Base-by-base conservation (phyloP, 2,329 filamentous ascomycete species). In the Metarhizium robertsii region DNA sequence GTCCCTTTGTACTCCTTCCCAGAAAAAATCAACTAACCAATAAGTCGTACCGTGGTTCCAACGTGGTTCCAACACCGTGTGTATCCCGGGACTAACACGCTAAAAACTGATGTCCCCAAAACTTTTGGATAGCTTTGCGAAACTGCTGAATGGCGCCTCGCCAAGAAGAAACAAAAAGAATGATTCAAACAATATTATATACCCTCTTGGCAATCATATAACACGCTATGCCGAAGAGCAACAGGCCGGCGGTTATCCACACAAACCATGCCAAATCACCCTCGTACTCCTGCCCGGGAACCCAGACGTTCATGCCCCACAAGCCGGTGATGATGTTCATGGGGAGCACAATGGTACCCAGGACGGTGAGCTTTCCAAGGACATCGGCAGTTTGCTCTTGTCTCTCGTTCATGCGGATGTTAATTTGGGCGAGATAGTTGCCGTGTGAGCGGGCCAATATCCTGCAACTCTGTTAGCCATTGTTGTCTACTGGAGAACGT, bases 291-390 rank as follows among this genome's bases (percentile, higher is more conserved):
- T 97, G 92, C 2, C 94, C 94, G 0, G 94, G 94, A 0, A 99
- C 94, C 77, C 90, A 90, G 40, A 92, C 88, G 77, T 99, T 99
- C 92, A 97, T 97, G 53, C 92, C 94, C 92, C 92, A 99, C 65
- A 97, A 84, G 62, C 94, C 94, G 2, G 94, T 97, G 65, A 99
- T 92, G 67, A 99, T 95, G 69, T 99, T 99, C 92, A 99, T 96
- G 11, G 94, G 94, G 55, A 99, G 76, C 3, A 99, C 92, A 62
- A 99, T 97, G 6, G 94, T 99, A 61, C 94, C 94, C 1, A 99
- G 79, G 1, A 99, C 94, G 0, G 94, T 97, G 58, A 99, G 80
- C 71, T 94, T 96, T 60, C 92, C 92, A 13, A 99, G 81, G 1
- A 96, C 91, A 68, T 99, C 92, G 45, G 91, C 90, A 1, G 94